Evolutionary conservation across 148 eudicot species (phyloP).

Genomic region (Rhododendron griersonianum): DNA sequence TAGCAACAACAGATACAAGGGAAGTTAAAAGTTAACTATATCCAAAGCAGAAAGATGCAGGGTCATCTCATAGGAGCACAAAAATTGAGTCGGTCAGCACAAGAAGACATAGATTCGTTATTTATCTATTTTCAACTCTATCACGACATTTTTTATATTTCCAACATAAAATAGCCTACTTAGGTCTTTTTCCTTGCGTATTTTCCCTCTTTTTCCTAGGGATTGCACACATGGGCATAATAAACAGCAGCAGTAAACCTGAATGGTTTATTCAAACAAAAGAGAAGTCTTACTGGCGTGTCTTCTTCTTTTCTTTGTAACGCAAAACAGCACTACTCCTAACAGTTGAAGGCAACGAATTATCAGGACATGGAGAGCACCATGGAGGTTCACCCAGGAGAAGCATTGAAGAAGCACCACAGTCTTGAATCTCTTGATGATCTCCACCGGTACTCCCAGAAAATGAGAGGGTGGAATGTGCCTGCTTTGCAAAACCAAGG

Average conservation of each 20-base stretch:
- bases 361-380: conserved; percentile 54
- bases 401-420: conserved; percentile 73
- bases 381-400: conserved; percentile 84
- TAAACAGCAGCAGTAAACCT: background rate
- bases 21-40: background rate
- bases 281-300: conserved; percentile 57
- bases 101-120: background rate
- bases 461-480: conserved; percentile 61
- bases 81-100: background rate
- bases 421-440: conserved; percentile 58
- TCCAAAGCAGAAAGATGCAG: background rate
- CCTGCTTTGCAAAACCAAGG: conserved; percentile 47
- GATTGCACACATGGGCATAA: background rate
- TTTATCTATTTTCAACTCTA: background rate
- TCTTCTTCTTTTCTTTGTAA: conserved; percentile 92
- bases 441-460: conserved; percentile 71
- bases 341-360: conserved; percentile 39
- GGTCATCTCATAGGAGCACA: background rate
- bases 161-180: background rate
- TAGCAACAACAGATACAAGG: background rate
- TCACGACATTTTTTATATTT: background rate
- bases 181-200: background rate
- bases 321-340: conserved; percentile 85
- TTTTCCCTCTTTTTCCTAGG: background rate
- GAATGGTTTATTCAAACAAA: background rate